Base-by-base conservation (phyloP, 202 grass and related monocot species). In the Miscanthus sacchariflorus region DNA sequence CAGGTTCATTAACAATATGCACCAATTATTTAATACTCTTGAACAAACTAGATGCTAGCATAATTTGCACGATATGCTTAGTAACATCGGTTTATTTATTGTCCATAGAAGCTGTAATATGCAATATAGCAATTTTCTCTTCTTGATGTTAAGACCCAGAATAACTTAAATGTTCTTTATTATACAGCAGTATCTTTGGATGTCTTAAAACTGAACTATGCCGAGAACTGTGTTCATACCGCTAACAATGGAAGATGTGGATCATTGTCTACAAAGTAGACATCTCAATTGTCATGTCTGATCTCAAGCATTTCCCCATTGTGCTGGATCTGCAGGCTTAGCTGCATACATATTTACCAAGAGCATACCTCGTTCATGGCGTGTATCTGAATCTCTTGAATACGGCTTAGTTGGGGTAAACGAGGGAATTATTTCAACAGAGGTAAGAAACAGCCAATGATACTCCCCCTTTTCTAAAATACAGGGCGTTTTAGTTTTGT, bases 361-460 rank as follows among this genome's bases (percentile, higher is more conserved):
- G 80, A 96, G 91, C 86, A 99, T 97, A 79, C 76, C 93, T 64
- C 87, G 88, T 69, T 96, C 93, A 35, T 99, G 97, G 97, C 93
- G 93, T 74, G 94, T 99, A 82, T 93, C 97, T 19, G 93, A 95
- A 91, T 93, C 97, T 76, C 97, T 96, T 59, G 97, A 99, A 30
- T 99, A 96, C 12, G 97, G 97, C 25, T 87, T 99, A 48, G 91
- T 99, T 43, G 97, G 94, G 63, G 94, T 99, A 82, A 99, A 99
- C 11, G 97, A 99, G 88, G 97, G 93, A 79, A 28, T 99, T 12
- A 93, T 99, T 84, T 99, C 97, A 49, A 96, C 94, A 74, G 97
- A 99, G 93, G 97, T 93, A 72, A 46, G 24, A 17, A 86, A 43
- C 24, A 1, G 13, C 48, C 65, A 30, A 61, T 25, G 67, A 90